Evolutionary conservation across 495 filamentous ascomycete genomes (phyloP).

Genomic region (Cladorrhinum samala): DNA sequence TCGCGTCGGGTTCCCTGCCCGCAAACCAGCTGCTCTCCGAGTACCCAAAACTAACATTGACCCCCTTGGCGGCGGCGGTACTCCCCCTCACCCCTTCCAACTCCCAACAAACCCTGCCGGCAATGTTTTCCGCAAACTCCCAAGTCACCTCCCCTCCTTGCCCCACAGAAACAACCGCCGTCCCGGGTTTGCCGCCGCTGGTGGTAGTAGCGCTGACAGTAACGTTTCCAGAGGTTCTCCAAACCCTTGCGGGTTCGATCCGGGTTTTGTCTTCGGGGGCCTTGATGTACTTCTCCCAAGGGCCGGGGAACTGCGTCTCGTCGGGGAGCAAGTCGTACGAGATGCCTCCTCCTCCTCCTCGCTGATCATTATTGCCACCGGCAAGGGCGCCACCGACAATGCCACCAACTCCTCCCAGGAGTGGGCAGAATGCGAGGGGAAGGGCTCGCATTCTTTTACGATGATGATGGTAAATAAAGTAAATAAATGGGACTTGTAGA

Average conservation of each 20-base stretch:
- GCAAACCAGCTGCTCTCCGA: constrained; percentile 34
- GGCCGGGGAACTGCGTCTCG: constrained; percentile 29
- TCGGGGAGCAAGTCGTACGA: constrained; percentile 18
- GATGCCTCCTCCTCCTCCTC: not conserved
- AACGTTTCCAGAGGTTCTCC: constrained; percentile 21
- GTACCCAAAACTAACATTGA: constrained; percentile 26
- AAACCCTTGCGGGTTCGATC: constrained; percentile 21
- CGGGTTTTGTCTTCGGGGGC: constrained; percentile 31
- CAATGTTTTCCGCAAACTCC: constrained; percentile 36
- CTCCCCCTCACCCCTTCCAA: constrained; percentile 18
- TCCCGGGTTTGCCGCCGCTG: constrained; percentile 6
- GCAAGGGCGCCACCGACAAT: too few species aligned
- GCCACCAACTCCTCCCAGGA: too few species aligned
- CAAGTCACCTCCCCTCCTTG: constrained; percentile 30
- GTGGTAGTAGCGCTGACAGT: constrained; percentile 4
- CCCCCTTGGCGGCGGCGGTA: too few species aligned
- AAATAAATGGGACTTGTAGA: too few species aligned
- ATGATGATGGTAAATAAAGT: too few species aligned
- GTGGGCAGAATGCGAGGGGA: too few species aligned
- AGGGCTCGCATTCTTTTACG: too few species aligned
- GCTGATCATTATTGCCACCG: not conserved
- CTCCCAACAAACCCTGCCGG: constrained; percentile 27
- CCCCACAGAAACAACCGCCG: constrained; percentile 20
- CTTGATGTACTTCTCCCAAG: constrained; percentile 32
- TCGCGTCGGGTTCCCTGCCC: constrained; percentile 27